A percentile compares a stretch with the other conserved stretches of the same genome.
These are phyloP conservation scores for Aspergillus brunneoviolaceus DNA, from an alignment of 2,329 filamentous ascomycete species.

Conservation along the genomic window DNA sequence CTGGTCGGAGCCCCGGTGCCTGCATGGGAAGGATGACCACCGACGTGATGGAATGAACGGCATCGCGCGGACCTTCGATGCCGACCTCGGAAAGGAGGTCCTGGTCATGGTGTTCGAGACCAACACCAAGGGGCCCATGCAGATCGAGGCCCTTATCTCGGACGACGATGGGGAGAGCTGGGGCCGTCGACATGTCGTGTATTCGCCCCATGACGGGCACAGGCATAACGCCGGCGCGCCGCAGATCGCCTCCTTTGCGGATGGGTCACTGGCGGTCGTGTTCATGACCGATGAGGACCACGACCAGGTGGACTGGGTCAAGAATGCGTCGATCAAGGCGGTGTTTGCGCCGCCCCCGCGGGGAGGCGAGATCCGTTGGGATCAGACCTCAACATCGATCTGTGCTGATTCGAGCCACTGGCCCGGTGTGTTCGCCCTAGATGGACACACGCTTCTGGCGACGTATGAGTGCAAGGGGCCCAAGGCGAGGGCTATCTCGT, in stretches of 20 bases:
- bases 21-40: conserved; percentile 42
- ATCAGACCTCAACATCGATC: conserved; percentile 17
- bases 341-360: conserved; percentile 34
- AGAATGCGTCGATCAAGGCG: conserved; percentile 43
- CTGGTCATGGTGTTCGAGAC: conserved; percentile 51
- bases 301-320: conserved; percentile 37
- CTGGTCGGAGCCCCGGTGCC: conserved; percentile 46
- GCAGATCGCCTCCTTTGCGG: conserved; percentile 45
- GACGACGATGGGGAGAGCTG: conserved; percentile 47
- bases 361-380: no score
- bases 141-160: conserved; percentile 47
- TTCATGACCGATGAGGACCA: conserved; percentile 52
- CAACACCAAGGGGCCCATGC: conserved; percentile 43
- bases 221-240: conserved; percentile 46
- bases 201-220: conserved; percentile 30
- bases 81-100: conserved; percentile 28
- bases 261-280: conserved; percentile 44
- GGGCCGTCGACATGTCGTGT: conserved; percentile 43
- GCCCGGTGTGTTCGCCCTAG: conserved; percentile 38
- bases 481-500: conserved; percentile 24
- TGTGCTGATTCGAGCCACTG: conserved; percentile 36
- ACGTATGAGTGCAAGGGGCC: conserved; percentile 32
- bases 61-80: conserved; percentile 36
- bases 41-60: conserved; percentile 46
- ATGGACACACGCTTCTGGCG: conserved; percentile 26